Percentiles rank a stretch among this genome's conserved stretches.
These are phyloP conservation scores for Lachnellula willkommii DNA, from an alignment of 2,329 filamentous ascomycete genomes.

Conservation along the genomic window DNA sequence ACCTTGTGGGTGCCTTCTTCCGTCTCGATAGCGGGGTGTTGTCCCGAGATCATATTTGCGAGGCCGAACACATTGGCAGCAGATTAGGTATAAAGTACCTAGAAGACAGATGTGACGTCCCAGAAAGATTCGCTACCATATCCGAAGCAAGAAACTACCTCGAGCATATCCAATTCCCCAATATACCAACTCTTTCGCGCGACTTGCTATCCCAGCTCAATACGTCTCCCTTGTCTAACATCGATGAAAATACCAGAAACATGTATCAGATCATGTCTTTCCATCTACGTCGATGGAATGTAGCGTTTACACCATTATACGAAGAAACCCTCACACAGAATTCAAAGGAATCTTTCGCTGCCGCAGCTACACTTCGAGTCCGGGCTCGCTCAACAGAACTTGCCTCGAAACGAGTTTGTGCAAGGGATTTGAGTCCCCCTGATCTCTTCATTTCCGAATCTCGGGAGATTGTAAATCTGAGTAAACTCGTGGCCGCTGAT, in stretches of 20 bases:
- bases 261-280: constrained; percentile 1
- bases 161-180: constrained; percentile 8
- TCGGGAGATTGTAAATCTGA: constrained; percentile 15
- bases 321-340: not conserved
- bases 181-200: constrained; percentile 11
- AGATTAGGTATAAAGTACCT: constrained; percentile 13
- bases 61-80: not conserved
- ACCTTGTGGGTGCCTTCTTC: constrained; percentile 18
- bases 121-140: constrained; percentile 5
- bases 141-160: constrained; percentile 11
- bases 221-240: not conserved
- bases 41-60: constrained; percentile 2
- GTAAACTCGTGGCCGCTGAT: constrained; percentile 8
- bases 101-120: constrained; percentile 6
- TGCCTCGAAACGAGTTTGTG: constrained; percentile 9
- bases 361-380: constrained; percentile 17
- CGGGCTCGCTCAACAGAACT: constrained; percentile 10
- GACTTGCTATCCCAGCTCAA: not conserved
- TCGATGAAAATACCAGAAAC: not conserved
- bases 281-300: constrained; percentile 15
- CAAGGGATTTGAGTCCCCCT: not conserved
- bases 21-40: constrained; percentile 13
- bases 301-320: constrained; percentile 16
- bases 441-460: constrained; percentile 6
- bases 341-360: constrained; percentile 9